phyloP scores from a whole-genome alignment of 2,329 filamentous ascomycete genomes.

The Helotiales sp. region DNA sequence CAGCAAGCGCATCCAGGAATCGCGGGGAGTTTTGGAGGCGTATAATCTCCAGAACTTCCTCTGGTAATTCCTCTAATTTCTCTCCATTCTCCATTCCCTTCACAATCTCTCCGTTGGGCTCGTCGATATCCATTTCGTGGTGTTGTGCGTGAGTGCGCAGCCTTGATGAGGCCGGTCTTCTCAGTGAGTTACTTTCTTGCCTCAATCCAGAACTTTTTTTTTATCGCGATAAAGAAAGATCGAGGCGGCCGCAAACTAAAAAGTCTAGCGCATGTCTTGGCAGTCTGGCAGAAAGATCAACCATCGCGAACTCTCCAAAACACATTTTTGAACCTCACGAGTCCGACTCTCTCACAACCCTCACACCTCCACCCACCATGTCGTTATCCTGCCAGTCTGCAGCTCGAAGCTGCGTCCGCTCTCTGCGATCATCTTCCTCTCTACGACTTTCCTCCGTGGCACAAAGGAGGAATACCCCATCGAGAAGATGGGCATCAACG shows the following conservation, averaged over 20 bases:
- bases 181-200: not conserved
- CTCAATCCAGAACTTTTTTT: slow-evolving; percentile 29
- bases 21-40: slow-evolving; percentile 64
- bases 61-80: slow-evolving; percentile 66
- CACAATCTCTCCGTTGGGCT: slow-evolving; percentile 36
- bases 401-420: slow-evolving; percentile 67
- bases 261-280: slow-evolving; percentile 12
- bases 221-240: slow-evolving; percentile 18
- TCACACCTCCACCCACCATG: slow-evolving; percentile 52
- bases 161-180: not conserved
- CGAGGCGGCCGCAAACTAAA: not conserved
- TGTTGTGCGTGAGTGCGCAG: slow-evolving; percentile 14
- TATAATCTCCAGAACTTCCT: slow-evolving; percentile 72
- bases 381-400: slow-evolving; percentile 67
- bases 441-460: slow-evolving; percentile 54
- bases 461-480: slow-evolving; percentile 52
- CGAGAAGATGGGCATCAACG: slow-evolving; percentile 88
- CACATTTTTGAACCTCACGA: slow-evolving; percentile 18
- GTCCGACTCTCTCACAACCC: slow-evolving; percentile 9
- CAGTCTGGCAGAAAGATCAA: slow-evolving; percentile 4
- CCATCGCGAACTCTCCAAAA: slow-evolving; percentile 10
- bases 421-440: slow-evolving; percentile 57
- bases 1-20: slow-evolving; percentile 74
- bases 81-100: not conserved
- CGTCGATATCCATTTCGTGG: slow-evolving; percentile 57